A percentile compares a stretch with the other conserved stretches of the same genome.
Evolutionary conservation across 345 rosid species (phyloP).

Genomic region (Durio zibethinus): DNA sequence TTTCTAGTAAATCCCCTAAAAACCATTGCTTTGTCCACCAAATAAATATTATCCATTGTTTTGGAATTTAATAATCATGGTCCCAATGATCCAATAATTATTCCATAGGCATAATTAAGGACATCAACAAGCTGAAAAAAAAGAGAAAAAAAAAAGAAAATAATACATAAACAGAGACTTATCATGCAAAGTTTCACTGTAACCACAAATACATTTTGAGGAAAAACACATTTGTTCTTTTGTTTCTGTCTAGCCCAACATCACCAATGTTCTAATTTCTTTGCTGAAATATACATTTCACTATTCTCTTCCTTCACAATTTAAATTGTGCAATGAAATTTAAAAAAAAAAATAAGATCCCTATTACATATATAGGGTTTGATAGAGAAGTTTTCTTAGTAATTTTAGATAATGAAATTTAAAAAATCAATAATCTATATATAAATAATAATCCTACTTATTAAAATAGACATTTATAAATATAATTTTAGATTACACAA

Average conservation of each 20-base stretch:
- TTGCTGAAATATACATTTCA: too few species aligned
- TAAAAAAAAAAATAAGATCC: too few species aligned
- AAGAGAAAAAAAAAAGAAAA: not conserved
- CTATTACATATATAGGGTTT: too few species aligned
- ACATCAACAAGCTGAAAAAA: not conserved
- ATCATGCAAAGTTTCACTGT: not conserved
- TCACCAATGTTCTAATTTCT: not conserved
- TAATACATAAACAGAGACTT: not conserved
- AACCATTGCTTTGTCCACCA: not conserved
- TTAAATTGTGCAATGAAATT: too few species aligned
- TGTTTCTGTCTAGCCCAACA: conserved; percentile 8
- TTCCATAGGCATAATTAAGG: not conserved
- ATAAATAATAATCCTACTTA: too few species aligned
- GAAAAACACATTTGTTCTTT: not conserved
- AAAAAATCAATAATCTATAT: too few species aligned
- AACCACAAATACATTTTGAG: not conserved
- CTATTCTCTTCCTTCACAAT: too few species aligned
- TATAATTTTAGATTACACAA: too few species aligned
- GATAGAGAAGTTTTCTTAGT: too few species aligned
- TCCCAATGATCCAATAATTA: not conserved
- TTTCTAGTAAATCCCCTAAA: not conserved
- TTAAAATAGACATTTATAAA: too few species aligned
- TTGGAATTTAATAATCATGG: not conserved
- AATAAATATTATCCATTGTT: not conserved
- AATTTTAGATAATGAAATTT: too few species aligned